Base-by-base conservation (phyloP, 495 filamentous ascomycete genomes). In the Lasiosphaeria hispida region DNA sequence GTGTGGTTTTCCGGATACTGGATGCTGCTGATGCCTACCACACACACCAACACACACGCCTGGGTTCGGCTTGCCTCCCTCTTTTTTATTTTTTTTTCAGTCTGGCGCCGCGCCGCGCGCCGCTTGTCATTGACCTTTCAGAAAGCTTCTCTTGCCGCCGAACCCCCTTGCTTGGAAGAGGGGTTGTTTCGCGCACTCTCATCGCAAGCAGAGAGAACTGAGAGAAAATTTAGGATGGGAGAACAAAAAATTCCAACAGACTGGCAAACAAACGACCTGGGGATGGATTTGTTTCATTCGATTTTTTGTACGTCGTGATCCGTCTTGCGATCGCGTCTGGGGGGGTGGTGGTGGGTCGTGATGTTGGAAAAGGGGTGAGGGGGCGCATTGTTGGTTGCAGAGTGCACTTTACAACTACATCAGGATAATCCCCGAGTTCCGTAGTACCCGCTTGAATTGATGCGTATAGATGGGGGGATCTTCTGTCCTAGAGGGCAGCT, bases 101-200 rank as follows among this genome's bases (percentile, higher is more conserved):
- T 39, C 19, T 51, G 43, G 52, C 57, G 53, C 60, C 55, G 36
- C 54, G 10, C 18, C 40, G 40, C 51, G 41, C 41, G 43, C 49
- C 49, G 36, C 57, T 52, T 15, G 34, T 56, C 37, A 2, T 57
- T 67, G 69, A 70, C 73, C 70, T 73, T 70, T 75, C 70, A 72
- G 59, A 70, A 67, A 56, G 66, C 72, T 73, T 44, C 72, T 70
- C 67, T 77, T 77, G 73, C 72, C 74, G 73, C 73, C 71, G 59
- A 37, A 36, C 41, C 19, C 62, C 61, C 61, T 44, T 41, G 48
- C 53, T 47, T 17, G n/a, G 53, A 48, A 19, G 42, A 45, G 42
- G 41, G 30, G 41, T 35, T 37, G 53, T 55, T 48, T 55, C 15
- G 51, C 51, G 53, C 53, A 55, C 53, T 55, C 40, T 13, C 53